Evolutionary conservation across 345 rosid genomes (phyloP), one percentile per base, ranked within the genome.

Genomic region (Gossypium turneri): DNA sequence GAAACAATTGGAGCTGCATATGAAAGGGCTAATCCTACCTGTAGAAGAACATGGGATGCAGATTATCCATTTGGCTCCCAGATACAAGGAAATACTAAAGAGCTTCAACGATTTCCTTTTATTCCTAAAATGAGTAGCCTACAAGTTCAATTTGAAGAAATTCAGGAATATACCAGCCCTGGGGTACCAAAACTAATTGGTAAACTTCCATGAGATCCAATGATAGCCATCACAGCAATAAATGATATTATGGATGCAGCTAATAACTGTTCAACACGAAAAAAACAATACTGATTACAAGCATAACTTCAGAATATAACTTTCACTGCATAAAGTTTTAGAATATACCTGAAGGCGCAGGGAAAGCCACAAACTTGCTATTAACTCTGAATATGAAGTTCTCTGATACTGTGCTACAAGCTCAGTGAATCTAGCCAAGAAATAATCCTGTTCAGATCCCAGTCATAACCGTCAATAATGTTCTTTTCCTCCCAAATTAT

Each of bases 341-440:
- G 19, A 19, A 16, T 2, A 15, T 88, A 92, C 98, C 97, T 94
- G 97, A 77, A 94, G 98, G 77, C 92, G 98, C 79, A 94, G 78
- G 72, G 98, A 90, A 82, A 94, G 97, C 98, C 97, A 94, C 83
- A 94, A 88, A 83, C 95, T 92, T 47, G 95, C 95, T 75, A 79
- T 85, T 61, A 81, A 80, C 85, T 92, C 98, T 1, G 97, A 84
- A 84, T 83, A 89, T 22, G 95, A 90, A 75, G 98, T 94, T 83
- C 85, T 80, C 73, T 90, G 97, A 82, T 94, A 94, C 81, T 86
- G 61, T 25, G 82, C 65, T 66, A 92, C 84, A 78, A 85, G 87
- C 82, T 82, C 88, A 6, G 71, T 86, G 78, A 94, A 92, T 76
- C 82, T 90, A 60, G 67, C 79, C 80, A 85, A 72, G 77, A 92